A percentile compares a stretch with the other conserved stretches of the same genome.
Evolutionary conservation across 768 basidiomycete species (phyloP).

Genomic region (Vararia minispora): DNA sequence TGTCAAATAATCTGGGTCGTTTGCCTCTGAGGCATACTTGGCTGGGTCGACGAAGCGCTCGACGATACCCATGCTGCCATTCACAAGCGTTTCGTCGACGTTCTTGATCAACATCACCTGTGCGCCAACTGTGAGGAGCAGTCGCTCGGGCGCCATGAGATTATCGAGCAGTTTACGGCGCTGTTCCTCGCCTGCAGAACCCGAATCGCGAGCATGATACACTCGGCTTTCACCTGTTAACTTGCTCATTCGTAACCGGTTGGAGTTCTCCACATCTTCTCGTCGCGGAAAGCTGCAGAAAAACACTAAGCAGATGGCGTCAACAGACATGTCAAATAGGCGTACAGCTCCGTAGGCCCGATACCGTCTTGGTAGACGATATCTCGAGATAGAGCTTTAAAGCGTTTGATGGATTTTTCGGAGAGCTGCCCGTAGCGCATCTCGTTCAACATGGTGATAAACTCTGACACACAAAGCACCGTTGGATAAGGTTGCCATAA

Average conservation of each 20-base stretch:
- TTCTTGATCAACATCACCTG: conserved; percentile 98
- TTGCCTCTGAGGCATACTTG: conserved; percentile 12
- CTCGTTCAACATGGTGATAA: conserved; percentile 95
- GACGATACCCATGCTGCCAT: conserved; percentile 87
- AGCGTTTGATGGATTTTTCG: conserved; percentile 51
- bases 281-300: conserved; percentile 72
- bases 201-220: conserved; percentile 56
- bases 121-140: conserved; percentile 67
- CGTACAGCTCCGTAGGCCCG: conserved; percentile 84
- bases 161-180: conserved; percentile 75
- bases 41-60: conserved; percentile 56
- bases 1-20: too few relatives aligned
- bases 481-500: too few relatives aligned
- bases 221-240: conserved; percentile 42
- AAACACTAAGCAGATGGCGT: not conserved
- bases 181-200: conserved; percentile 38
- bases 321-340: conserved; percentile 3
- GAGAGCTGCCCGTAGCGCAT: conserved; percentile 86
- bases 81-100: conserved; percentile 80
- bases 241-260: conserved; percentile 50
- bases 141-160: conserved; percentile 72
- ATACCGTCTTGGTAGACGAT: conserved; percentile 73
- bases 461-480: conserved; percentile 36
- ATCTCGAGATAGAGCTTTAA: conserved; percentile 57
- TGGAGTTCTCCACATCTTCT: conserved; percentile 85